Conservation (phyloP, 352 stramenopile species). For the Globisporangium recalcitrans region DNA sequence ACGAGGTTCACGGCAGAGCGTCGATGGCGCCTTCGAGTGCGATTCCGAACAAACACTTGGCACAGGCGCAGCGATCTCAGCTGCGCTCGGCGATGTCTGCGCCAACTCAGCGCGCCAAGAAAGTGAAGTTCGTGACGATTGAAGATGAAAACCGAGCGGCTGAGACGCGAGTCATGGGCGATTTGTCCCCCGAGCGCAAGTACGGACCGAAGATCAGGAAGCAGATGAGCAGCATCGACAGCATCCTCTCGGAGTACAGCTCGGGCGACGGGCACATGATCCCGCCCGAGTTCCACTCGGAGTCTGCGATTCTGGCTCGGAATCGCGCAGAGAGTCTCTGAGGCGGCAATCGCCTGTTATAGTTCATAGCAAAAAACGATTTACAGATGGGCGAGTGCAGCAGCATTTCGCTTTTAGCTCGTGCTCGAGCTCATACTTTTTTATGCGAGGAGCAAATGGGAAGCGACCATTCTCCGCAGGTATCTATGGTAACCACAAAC, state of each 20-base stretch:
- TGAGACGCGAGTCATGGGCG: not conserved
- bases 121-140: conserved; percentile 7
- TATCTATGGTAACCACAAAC: not conserved
- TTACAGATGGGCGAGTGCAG: not conserved
- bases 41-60: not conserved
- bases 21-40: not conserved
- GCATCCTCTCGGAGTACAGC: conserved; percentile 19
- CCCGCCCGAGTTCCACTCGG: conserved; percentile 6
- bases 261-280: not conserved
- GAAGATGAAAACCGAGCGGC: not conserved
- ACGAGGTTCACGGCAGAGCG: not conserved
- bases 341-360: not conserved
- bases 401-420: not conserved
- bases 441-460: not conserved
- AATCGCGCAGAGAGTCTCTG: conserved; percentile 6
- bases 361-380: not conserved
- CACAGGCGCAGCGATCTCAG: conserved; percentile 1
- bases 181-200: conserved; percentile 25
- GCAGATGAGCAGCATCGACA: conserved; percentile 22
- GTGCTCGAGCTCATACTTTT: not conserved
- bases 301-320: conserved; percentile 1
- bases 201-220: conserved; percentile 23
- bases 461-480: not conserved
- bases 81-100: conserved; percentile 1
- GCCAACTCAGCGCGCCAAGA: conserved; percentile 11